Conservation (phyloP, 371 early-diverging fungal genomes). For the Zychaea mexicana region DNA sequence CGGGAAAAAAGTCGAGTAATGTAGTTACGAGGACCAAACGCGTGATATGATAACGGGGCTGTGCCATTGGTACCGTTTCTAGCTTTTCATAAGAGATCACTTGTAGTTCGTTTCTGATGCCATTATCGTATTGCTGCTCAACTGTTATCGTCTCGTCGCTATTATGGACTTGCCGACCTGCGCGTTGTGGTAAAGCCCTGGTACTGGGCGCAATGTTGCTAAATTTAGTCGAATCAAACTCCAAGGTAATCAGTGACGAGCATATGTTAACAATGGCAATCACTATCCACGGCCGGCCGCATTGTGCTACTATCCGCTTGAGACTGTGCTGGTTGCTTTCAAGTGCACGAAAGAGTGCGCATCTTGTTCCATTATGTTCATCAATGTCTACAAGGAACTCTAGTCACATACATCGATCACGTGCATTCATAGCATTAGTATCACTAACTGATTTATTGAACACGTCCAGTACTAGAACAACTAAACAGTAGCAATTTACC, state of each 20-base stretch:
- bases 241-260: background rate
- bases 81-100: background rate
- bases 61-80: background rate
- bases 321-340: background rate
- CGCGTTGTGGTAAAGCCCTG: background rate
- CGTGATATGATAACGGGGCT: background rate
- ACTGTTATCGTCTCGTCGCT: no score
- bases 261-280: background rate
- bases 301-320: background rate
- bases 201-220: background rate
- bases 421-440: background rate
- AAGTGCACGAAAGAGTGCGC: background rate
- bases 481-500: background rate
- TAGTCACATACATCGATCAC: background rate
- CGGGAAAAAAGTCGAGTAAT: background rate
- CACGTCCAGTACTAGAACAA: background rate
- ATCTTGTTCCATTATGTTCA: background rate
- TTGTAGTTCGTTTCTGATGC: no score
- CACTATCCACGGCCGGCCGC: background rate
- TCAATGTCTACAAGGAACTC: background rate
- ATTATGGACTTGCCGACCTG: no score
- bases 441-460: no score
- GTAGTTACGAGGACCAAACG: background rate
- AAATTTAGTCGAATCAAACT: background rate
- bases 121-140: no score